A percentile compares a stretch with the other conserved stretches of the same genome.
Conservation (phyloP, 2,329 filamentous ascomycete genomes). For the Scedosporium apiospermum region DNA sequence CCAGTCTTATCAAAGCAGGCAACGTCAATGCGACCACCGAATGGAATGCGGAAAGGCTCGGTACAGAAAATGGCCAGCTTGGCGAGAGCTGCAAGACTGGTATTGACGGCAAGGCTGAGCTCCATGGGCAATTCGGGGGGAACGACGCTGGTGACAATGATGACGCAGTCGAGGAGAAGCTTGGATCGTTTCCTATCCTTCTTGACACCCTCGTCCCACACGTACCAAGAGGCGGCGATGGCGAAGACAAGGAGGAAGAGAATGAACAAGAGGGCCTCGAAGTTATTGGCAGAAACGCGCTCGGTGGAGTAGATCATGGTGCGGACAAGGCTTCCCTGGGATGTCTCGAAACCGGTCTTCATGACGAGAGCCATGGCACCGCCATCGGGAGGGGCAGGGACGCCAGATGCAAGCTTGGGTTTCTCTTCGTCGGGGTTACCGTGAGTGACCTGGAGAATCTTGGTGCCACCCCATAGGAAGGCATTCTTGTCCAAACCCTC, state of each 20-base stretch:
- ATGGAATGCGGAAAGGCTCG: conserved; percentile 96
- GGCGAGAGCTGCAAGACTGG: conserved; percentile 85
- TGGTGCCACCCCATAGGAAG: conserved; percentile 94
- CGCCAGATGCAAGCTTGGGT: conserved; percentile 62
- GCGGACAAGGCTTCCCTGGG: conserved; percentile 90
- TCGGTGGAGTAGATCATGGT: conserved; percentile 99
- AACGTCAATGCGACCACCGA: conserved; percentile 87
- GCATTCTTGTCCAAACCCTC: conserved; percentile 95
- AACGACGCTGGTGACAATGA: conserved; percentile 96
- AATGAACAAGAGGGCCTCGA: conserved; percentile 93
- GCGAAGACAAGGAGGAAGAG: conserved; percentile 94
- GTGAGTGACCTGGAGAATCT: conserved; percentile 91
- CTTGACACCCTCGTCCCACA: conserved; percentile 92
- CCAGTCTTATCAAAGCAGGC: conserved; percentile 99
- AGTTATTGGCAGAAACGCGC: conserved; percentile 96
- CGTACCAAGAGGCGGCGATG: conserved; percentile 96
- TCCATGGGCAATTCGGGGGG: conserved; percentile 99
- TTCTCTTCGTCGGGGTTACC: conserved; percentile 68
- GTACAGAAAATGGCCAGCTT: conserved; percentile 98
- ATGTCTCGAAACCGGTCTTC: conserved; percentile 98
- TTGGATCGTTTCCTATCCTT: conserved; percentile 96
- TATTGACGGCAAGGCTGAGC: conserved; percentile 93
- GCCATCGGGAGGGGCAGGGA: conserved; percentile 80
- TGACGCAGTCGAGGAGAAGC: conserved; percentile 89
- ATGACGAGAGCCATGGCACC: conserved; percentile 89